These are phyloP conservation scores for Dioscorea cayenensis DNA, from an alignment of 116 monocot genomes.

Conservation along the genomic window DNA sequence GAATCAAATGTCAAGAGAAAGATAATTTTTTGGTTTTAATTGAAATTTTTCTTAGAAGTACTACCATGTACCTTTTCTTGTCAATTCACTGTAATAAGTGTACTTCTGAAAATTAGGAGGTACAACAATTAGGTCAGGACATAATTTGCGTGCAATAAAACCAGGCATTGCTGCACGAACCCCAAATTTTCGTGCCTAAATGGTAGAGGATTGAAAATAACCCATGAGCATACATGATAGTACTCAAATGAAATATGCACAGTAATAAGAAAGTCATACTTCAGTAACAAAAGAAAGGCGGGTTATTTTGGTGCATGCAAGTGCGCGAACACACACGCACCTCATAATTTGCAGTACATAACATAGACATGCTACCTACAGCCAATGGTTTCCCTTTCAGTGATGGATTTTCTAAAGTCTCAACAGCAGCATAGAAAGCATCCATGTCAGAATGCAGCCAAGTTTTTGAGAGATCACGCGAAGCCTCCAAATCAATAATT, in stretches of 20 bases:
- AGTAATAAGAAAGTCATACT: constrained; percentile 3
- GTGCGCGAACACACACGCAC: constrained; percentile 18
- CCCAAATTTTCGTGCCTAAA: constrained; percentile 96
- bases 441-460: constrained; percentile 99
- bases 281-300: neutral
- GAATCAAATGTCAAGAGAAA: neutral
- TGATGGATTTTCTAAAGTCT: constrained; percentile 75
- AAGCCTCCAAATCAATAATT: constrained; percentile 74
- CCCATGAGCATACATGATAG: neutral
- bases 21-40: neutral
- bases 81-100: constrained; percentile 78
- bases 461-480: constrained; percentile 83
- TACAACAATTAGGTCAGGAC: constrained; percentile 80
- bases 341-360: constrained; percentile 98
- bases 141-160: constrained; percentile 92
- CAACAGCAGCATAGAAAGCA: constrained; percentile 99
- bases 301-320: neutral
- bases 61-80: constrained; percentile 62
- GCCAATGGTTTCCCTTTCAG: constrained; percentile 88
- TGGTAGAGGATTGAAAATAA: constrained; percentile 5
- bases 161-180: constrained; percentile 99
- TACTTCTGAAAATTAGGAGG: constrained; percentile 88
- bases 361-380: constrained; percentile 98
- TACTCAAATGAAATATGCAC: constrained; percentile 5
- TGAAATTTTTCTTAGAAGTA: neutral